phyloP scores from a whole-genome alignment of 331 rosid species.

The Prunus yedoensis region DNA sequence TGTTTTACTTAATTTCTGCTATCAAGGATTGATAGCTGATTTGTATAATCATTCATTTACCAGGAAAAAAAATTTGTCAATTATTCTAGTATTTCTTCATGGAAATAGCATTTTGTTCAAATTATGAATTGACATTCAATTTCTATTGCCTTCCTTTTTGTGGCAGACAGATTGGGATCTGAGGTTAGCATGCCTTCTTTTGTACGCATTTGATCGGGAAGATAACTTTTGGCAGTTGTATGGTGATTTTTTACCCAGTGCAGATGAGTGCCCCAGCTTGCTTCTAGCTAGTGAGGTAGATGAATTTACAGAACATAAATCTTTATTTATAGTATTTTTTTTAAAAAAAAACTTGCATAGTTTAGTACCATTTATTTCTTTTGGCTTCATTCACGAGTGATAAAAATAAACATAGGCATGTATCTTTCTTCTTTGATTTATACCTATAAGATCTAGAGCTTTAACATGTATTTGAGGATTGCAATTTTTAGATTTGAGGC shows the following conservation, averaged over 20 bases:
- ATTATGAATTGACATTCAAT: constrained; percentile 4
- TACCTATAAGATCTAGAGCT: neutral
- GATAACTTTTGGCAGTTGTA: constrained; percentile 95
- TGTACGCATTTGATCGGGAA: constrained; percentile 69
- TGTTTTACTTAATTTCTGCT: constrained; percentile 4
- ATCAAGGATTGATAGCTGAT: constrained; percentile 1
- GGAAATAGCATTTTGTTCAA: neutral
- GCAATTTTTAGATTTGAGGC: too few species aligned
- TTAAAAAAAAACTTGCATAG: neutral
- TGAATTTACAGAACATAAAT: constrained; percentile 8
- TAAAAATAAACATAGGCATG: neutral
- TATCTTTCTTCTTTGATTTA: neutral
- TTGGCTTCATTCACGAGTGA: neutral
- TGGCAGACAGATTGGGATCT: constrained; percentile 99
- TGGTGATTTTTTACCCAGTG: constrained; percentile 87
- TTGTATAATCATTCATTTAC: neutral
- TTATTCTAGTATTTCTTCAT: neutral
- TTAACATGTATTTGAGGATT: neutral
- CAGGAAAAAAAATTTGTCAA: neutral
- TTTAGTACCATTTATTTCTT: neutral
- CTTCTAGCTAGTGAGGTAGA: constrained; percentile 87
- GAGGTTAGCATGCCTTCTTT: constrained; percentile 84
- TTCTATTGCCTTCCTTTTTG: constrained; percentile 31
- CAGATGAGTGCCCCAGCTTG: constrained; percentile 84
- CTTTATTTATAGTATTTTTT: neutral